A percentile compares a stretch with the other conserved stretches of the same genome.
phyloP scores from a whole-genome alignment of 371 early-diverging fungal species.

The Mycotypha africana region DNA sequence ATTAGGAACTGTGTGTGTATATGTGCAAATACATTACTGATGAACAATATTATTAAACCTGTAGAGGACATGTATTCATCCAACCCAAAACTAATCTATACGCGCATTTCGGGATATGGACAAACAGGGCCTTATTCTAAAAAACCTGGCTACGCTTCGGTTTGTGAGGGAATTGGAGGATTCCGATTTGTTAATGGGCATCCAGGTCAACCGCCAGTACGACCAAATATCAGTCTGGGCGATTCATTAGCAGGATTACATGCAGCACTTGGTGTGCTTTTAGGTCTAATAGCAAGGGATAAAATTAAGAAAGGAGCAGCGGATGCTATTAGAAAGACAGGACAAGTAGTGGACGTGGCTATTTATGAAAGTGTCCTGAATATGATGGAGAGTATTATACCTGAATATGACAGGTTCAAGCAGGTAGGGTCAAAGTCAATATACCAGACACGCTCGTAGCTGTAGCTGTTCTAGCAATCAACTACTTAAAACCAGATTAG shows the following conservation, averaged over 20 bases:
- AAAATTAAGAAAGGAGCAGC: too few species aligned
- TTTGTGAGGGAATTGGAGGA: constrained; percentile 56
- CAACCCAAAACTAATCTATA: constrained; percentile 44
- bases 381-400: constrained; percentile 53
- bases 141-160: constrained; percentile 51
- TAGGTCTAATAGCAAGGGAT: constrained; percentile 38
- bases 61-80: constrained; percentile 36
- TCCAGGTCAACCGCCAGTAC: constrained; percentile 43
- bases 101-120: constrained; percentile 52
- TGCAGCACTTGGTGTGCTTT: constrained; percentile 43
- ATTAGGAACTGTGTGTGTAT: too few species aligned
- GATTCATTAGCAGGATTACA: constrained; percentile 55
- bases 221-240: constrained; percentile 52
- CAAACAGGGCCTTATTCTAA: constrained; percentile 53
- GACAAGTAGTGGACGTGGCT: constrained; percentile 55
- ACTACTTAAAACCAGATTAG: constrained; percentile 39
- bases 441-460: too few species aligned
- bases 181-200: constrained; percentile 48
- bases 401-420: constrained; percentile 48
- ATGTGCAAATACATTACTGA: too few species aligned
- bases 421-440: constrained; percentile 12
- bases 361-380: constrained; percentile 52
- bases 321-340: constrained; percentile 18
- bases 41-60: too few species aligned
- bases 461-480: too few species aligned